Evolutionary conservation across 164 flowering plant genomes (phyloP).

Genomic region (Berberis thunbergii): DNA sequence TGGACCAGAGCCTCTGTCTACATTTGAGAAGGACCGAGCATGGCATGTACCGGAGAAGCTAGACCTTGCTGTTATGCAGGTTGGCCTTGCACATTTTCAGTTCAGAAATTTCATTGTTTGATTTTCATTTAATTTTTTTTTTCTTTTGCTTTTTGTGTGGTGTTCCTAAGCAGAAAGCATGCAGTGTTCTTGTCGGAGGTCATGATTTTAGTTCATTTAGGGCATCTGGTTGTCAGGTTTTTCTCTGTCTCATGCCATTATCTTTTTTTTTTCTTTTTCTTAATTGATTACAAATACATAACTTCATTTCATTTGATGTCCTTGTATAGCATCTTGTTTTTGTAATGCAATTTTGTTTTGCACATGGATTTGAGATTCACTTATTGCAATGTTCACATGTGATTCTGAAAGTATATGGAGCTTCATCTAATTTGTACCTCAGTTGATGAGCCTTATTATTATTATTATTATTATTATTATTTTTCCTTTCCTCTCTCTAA

Average conservation of each 20-base stretch:
- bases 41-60: conserved; percentile 84
- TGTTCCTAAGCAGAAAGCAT: conserved; percentile 54
- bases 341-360: too few relatives aligned
- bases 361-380: too few relatives aligned
- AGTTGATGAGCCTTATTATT: too few relatives aligned
- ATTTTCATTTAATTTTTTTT: conserved; percentile 4
- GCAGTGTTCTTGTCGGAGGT: conserved; percentile 64
- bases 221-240: conserved; percentile 90
- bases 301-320: too few relatives aligned
- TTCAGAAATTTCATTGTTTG: neutral
- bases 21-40: conserved; percentile 83
- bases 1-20: conserved; percentile 73
- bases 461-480: too few relatives aligned
- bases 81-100: conserved; percentile 9
- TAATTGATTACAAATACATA: too few relatives aligned
- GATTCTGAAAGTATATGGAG: too few relatives aligned
- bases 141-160: neutral
- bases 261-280: neutral
- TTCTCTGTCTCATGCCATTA: neutral
- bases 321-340: too few relatives aligned
- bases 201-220: conserved; percentile 98
- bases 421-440: too few relatives aligned
- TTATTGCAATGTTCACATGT: too few relatives aligned
- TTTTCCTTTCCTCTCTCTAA: too few relatives aligned
- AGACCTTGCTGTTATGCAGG: conserved; percentile 80